Evolutionary conservation across 495 filamentous ascomycete genomes (phyloP), one percentile per base, ranked within the genome.

Genomic region (Hyphodiscus hymeniophilus): DNA sequence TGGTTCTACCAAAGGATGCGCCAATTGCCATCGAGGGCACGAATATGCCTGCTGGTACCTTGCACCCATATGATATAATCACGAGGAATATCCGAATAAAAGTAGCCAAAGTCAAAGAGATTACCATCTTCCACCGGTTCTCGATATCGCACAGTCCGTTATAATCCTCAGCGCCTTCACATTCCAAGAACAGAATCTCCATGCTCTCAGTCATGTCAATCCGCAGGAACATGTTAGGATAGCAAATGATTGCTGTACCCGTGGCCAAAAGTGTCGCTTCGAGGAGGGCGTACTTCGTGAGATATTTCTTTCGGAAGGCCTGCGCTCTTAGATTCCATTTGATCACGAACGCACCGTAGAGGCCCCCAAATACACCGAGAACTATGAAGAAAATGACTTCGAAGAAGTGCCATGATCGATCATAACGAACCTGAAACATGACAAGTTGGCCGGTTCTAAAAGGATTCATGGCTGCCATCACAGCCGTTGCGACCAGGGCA

Each of bases 151-250:
- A 98, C 39, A 98, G 76, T 1, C 85, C 89, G 41, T 91, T 75
- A 56, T 96, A 96, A 57, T 96, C 87, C 65, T 94, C 86, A 13
- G 76, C 82, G 18, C 89, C 91, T 63, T 95, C 90, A 58, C 92
- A 98, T 67, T 98, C 94, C 11, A 82, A 74, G 63, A 98, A 98
- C 2, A 98, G 69, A 51, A 95, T 94, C 63, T 96, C 89, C 92
- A 98, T 97, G 69, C 87, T 94, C 66, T 95, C 89, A 0, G 92
- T 96, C 92, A 98, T 97, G 65, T 98, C 94, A 58, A 98, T 96
- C 53, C 86, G 77, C 42, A 98, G 63, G 57, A 98, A 97, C 64
- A 87, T 89, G 62, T 97, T 98, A 1, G 89, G 92, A 58, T 91
- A 98, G 67, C 92, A 97, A 6, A 97, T 71, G 43, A 97, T 71